phyloP scores from a whole-genome alignment of 495 filamentous ascomycete genomes.

The Daldinia caldariorum region DNA sequence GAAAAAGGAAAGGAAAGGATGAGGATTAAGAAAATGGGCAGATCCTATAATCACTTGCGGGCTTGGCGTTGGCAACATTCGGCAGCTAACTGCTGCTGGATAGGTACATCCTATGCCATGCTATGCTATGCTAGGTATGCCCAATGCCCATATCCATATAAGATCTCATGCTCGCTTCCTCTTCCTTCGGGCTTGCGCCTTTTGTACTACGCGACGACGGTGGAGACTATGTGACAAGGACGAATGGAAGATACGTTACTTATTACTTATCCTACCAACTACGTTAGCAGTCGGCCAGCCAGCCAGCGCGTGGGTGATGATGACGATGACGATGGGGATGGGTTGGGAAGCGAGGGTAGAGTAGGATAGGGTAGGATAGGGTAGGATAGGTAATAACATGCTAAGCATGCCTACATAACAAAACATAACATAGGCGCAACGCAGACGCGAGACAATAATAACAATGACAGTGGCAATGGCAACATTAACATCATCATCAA shows the following conservation, averaged over 20 bases:
- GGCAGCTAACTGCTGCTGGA: neutral
- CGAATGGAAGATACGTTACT: too few species aligned
- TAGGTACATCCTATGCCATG: neutral
- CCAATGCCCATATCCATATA: neutral
- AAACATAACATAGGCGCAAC: neutral
- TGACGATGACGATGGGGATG: neutral
- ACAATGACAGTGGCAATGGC: too few species aligned
- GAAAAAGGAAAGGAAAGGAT: neutral
- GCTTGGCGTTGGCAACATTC: neutral
- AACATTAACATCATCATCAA: too few species aligned
- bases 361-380: neutral
- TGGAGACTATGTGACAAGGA: too few species aligned
- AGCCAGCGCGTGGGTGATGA: neutral
- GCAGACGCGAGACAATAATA: neutral
- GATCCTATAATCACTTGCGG: constrained; percentile 1
- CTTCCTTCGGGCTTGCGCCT: too few species aligned
- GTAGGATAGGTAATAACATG: constrained; percentile 1
- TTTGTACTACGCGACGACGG: too few species aligned
- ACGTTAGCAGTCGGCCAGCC: neutral
- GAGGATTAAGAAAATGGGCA: neutral
- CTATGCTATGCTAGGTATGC: neutral
- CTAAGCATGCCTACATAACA: neutral
- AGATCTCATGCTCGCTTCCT: too few species aligned
- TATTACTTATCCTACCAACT: neutral
- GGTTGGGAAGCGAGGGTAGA: neutral